Percentiles rank a stretch among this genome's conserved stretches.
Evolutionary conservation across 176 grass and related monocot genomes (phyloP).

Genomic region (Chrysopogon serrulatus): DNA sequence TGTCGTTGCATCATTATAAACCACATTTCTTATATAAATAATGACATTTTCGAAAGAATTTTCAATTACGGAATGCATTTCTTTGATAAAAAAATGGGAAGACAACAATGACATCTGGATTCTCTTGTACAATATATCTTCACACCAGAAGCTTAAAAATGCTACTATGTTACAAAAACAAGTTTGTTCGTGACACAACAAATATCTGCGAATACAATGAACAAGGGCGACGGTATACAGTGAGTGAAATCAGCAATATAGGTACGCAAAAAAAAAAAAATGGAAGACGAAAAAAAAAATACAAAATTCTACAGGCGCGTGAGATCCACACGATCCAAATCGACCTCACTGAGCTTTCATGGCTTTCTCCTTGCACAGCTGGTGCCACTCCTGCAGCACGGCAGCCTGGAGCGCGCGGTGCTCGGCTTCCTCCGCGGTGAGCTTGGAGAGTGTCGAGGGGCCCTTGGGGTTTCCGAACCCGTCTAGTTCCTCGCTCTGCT

Average conservation of each 20-base stretch:
- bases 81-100: not conserved
- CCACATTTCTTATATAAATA: not conserved
- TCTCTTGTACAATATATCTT: not conserved
- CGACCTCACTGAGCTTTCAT: slow-evolving; percentile 58
- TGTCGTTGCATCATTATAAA: not conserved
- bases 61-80: not conserved
- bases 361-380: slow-evolving; percentile 86
- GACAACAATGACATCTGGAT: not conserved
- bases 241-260: slow-evolving; percentile 17
- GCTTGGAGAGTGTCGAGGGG: slow-evolving; percentile 73
- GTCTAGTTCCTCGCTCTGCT: slow-evolving; percentile 55
- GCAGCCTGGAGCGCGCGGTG: slow-evolving; percentile 90
- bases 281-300: not conserved
- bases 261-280: not conserved
- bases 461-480: slow-evolving; percentile 77
- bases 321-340: not conserved
- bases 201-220: slow-evolving; percentile 28
- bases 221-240: not conserved
- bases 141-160: slow-evolving; percentile 3
- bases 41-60: not conserved
- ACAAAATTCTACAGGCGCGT: slow-evolving; percentile 30
- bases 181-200: not conserved
- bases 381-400: slow-evolving; percentile 91
- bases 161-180: slow-evolving; percentile 28
- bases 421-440: slow-evolving; percentile 87